phyloP scores from a whole-genome alignment of 306 rosid genomes.

The Boehmeria nivea region DNA sequence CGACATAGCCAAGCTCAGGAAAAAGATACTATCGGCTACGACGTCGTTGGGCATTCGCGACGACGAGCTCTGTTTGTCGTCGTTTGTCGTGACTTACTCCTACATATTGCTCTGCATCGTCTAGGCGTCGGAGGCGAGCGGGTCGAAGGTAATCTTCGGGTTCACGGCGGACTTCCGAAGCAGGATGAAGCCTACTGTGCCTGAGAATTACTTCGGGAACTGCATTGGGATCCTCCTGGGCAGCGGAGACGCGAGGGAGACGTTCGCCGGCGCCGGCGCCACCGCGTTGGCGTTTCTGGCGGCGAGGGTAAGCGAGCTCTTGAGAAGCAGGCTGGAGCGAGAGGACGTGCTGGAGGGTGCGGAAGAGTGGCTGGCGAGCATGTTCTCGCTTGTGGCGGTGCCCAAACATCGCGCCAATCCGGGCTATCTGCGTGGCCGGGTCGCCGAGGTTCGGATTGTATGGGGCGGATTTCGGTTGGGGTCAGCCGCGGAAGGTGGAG shows the following conservation, averaged over 20 bases:
- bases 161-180: conserved; percentile 25
- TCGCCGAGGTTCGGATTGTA: conserved; percentile 44
- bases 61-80: conserved; percentile 25
- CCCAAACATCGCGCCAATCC: not conserved
- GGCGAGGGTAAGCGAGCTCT: conserved; percentile 12
- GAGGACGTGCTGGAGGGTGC: conserved; percentile 14
- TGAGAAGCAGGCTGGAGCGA: conserved; percentile 3
- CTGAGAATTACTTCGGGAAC: conserved; percentile 40
- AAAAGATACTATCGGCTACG: not conserved
- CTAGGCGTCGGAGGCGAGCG: conserved; percentile 22
- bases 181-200: conserved; percentile 24
- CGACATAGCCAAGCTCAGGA: not conserved
- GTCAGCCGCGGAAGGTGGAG: conserved; percentile 39
- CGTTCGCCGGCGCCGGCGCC: not conserved
- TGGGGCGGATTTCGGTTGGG: conserved; percentile 45
- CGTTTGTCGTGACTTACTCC: conserved; percentile 23
- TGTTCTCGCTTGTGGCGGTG: not conserved
- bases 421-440: conserved; percentile 30
- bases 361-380: conserved; percentile 1
- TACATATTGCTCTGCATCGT: conserved; percentile 26
- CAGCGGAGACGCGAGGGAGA: not conserved
- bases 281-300: conserved; percentile 16
- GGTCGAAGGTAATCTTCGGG: not conserved
- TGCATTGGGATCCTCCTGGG: conserved; percentile 8
- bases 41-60: no score